Evolutionary conservation across 1,284 basidiomycete genomes (phyloP).

Genomic region (Austroboletus niveus): DNA sequence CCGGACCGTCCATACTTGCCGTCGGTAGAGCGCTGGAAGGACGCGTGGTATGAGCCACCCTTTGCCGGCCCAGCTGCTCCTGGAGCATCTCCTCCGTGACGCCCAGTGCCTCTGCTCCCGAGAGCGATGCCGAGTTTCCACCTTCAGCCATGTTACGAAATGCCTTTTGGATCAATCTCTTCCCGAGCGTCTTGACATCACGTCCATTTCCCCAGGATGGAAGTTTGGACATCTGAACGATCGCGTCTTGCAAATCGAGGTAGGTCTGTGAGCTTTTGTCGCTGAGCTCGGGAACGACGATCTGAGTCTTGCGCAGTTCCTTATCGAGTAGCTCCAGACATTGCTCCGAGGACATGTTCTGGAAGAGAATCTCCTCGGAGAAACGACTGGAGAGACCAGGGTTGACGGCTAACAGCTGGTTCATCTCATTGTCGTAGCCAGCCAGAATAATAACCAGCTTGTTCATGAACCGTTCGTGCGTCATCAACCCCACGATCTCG

Average conservation of each 20-base stretch:
- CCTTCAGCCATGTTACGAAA: conserved; percentile 22
- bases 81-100: conserved; percentile 20
- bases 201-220: conserved; percentile 65
- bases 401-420: conserved; percentile 52
- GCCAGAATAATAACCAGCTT: conserved; percentile 64
- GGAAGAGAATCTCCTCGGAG: conserved; percentile 53
- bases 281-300: conserved; percentile 39
- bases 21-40: conserved; percentile 13
- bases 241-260: conserved; percentile 34
- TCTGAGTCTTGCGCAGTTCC: conserved; percentile 43
- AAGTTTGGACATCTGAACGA: conserved; percentile 43
- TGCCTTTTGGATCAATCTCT: conserved; percentile 41
- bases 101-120: conserved; percentile 7
- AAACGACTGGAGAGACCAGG: conserved; percentile 63
- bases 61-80: conserved; percentile 21
- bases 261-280: conserved; percentile 34
- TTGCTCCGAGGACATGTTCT: conserved; percentile 47
- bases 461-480: conserved; percentile 49
- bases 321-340: conserved; percentile 49
- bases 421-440: conserved; percentile 66
- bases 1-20: conserved; percentile 19
- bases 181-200: conserved; percentile 53
- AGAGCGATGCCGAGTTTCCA: conserved; percentile 17
- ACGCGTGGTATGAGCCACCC: neutral
- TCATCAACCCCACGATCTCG: conserved; percentile 58